Evolutionary conservation across 345 rosid genomes (phyloP).

Genomic region (Salix suchowensis): DNA sequence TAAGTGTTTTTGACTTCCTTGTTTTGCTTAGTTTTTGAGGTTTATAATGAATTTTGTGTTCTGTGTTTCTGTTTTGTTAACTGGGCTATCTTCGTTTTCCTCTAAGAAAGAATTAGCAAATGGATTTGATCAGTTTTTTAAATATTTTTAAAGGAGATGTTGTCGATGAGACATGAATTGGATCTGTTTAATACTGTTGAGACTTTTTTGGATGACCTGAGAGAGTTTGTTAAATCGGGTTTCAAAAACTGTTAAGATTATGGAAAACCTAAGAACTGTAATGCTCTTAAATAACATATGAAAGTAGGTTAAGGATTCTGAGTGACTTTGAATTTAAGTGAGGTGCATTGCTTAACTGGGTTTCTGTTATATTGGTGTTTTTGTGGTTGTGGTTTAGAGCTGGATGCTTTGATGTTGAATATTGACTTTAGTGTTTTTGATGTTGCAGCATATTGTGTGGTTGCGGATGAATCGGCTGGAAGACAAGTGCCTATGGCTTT

Average conservation of each 20-base stretch:
- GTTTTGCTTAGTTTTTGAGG: neutral
- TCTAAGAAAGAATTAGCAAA: neutral
- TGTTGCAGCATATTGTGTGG: conserved; percentile 21
- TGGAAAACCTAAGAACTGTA: neutral
- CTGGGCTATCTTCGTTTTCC: neutral
- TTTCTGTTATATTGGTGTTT: no score
- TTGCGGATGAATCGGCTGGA: conserved; percentile 21
- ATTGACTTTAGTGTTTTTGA: neutral
- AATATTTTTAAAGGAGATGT: neutral
- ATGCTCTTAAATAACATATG: neutral
- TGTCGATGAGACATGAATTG: neutral
- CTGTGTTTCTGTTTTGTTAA: neutral
- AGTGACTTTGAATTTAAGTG: neutral
- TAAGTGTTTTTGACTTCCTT: neutral
- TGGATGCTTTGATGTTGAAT: neutral
- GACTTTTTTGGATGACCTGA: neutral
- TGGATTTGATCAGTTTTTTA: neutral
- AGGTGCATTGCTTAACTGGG: no score
- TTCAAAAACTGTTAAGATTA: neutral
- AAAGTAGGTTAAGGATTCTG: neutral
- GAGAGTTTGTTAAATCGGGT: neutral
- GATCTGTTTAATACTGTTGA: neutral
- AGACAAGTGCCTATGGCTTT: conserved; percentile 21
- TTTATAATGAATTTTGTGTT: neutral
- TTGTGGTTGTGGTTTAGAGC: neutral